These are phyloP conservation scores for Verticillium klebahnii DNA, from an alignment of 2,329 filamentous ascomycete genomes.

Conservation along the genomic window DNA sequence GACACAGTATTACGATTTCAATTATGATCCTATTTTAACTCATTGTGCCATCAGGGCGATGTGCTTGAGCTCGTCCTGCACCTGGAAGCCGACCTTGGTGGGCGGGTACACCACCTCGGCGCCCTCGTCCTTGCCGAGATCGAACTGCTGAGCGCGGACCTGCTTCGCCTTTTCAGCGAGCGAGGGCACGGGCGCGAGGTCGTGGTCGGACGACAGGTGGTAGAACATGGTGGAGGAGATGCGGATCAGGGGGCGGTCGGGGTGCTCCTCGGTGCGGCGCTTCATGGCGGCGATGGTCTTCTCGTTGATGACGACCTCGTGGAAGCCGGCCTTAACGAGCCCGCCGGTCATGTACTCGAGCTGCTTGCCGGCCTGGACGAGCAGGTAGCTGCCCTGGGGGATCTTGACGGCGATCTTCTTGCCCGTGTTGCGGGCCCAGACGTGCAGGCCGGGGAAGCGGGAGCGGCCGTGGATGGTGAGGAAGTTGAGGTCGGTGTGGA, in stretches of 20 bases:
- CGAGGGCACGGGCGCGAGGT: slow-evolving; percentile 45
- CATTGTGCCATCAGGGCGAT: slow-evolving; percentile 45
- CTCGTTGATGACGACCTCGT: slow-evolving; percentile 57
- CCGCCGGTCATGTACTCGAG: slow-evolving; percentile 58
- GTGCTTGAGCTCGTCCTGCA: slow-evolving; percentile 51
- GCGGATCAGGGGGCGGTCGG: slow-evolving; percentile 47
- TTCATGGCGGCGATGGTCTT: slow-evolving; percentile 43
- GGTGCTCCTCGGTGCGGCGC: slow-evolving; percentile 32
- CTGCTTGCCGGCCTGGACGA: slow-evolving; percentile 60
- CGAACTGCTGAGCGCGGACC: slow-evolving; percentile 41
- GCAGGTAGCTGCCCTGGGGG: slow-evolving; percentile 50
- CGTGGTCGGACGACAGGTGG: slow-evolving; percentile 53
- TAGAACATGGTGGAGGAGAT: slow-evolving; percentile 60
- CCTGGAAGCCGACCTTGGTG: slow-evolving; percentile 57
- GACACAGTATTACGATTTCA: not conserved
- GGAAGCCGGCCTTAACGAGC: slow-evolving; percentile 56
- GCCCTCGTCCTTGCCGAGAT: slow-evolving; percentile 50
- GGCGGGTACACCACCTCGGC: slow-evolving; percentile 39
- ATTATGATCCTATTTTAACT: not conserved
- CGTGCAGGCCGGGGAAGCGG: slow-evolving; percentile 56
- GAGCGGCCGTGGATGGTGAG: slow-evolving; percentile 61
- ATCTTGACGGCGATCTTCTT: slow-evolving; percentile 54
- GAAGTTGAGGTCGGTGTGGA: slow-evolving; percentile 62
- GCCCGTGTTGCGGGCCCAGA: slow-evolving; percentile 61
- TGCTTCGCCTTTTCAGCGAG: slow-evolving; percentile 38